Base-by-base conservation (phyloP, 257 asterid genomes). In the Nicotiana sylvestris region DNA sequence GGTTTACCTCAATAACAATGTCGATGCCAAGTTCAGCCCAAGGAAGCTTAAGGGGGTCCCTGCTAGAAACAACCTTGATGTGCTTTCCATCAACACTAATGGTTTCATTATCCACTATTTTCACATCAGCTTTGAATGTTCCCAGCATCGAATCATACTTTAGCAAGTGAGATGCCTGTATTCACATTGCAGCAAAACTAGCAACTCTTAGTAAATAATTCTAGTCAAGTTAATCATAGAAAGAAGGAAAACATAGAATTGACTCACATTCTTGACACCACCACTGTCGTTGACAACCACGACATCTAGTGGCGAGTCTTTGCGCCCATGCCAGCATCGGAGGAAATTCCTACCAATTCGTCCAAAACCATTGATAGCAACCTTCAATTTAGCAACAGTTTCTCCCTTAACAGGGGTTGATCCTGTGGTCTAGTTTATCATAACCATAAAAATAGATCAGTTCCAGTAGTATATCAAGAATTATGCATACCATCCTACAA, bases 311-410 rank as follows among this genome's bases (percentile, higher is more conserved):
- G 98, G 99, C 29, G 99, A 93, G 78, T 93, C 92, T 84, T 93
- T 89, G 53, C 97, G 92, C 7, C 98, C 99, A 57, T 95, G 99
- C 98, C 99, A 95, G 91, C 98, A 95, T 15, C 97, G 92, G 49
- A 94, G 97, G 88, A 94, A 94, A 97, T 95, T 95, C 87, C 99
- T 86, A 4, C 99, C 99, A 76, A 94, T 94, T 74, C 98, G 95
- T 6, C 98, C 98, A 29, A 95, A 93, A 39, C 98, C 98, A 60
- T 93, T 93, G 81, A 95, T 95, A 55, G 98, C 98, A 6, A 95
- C 98, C 91, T 94, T 94, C 87, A 94, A 69, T 70, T 92, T 95
- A 82, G 98, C 97, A 37, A 92, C 97, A 4, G 93, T 91, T 84
- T 91, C 94, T 76, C 92, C 94, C 91, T 88, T 95, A 29, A 85